phyloP scores from a whole-genome alignment of 2,329 filamentous ascomycete species.

The Talaromyces sp. region DNA sequence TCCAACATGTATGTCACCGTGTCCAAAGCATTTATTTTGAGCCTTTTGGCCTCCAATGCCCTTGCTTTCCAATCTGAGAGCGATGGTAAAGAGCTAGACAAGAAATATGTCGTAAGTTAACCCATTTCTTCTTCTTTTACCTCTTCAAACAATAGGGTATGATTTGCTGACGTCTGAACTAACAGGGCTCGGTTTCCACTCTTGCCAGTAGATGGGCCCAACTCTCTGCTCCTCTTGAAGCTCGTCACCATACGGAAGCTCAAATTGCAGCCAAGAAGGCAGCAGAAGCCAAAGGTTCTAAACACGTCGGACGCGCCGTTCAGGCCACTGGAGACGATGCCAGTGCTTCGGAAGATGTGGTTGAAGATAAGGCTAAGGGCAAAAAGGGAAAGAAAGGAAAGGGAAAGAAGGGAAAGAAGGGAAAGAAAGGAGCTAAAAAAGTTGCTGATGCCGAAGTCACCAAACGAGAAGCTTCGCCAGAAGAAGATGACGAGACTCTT shows the following conservation, averaged over 20 bases:
- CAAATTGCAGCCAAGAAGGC: not conserved
- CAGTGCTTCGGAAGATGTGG: not conserved
- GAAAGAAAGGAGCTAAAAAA: not conserved
- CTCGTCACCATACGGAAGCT: slow-evolving; percentile 5
- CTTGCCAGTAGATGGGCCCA: slow-evolving; percentile 2
- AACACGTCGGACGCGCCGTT: not conserved
- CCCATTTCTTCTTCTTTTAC: not conserved
- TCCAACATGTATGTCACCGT: not conserved
- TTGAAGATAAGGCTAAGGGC: not conserved
- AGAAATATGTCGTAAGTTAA: not conserved
- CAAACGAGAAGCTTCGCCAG: not conserved
- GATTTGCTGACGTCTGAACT: not conserved
- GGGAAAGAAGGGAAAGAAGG: not conserved
- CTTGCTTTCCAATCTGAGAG: not conserved
- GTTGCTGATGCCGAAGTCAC: not conserved
- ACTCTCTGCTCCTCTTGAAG: not conserved
- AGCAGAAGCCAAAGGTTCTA: not conserved
- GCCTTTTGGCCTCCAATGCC: not conserved
- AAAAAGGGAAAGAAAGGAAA: not conserved
- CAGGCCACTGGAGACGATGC: not conserved
- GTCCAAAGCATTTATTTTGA: not conserved
- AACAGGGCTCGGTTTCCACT: not conserved
- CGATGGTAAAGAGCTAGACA: not conserved
- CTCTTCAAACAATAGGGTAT: not conserved
- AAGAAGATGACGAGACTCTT: not conserved